Evolutionary conservation across 768 basidiomycete genomes (phyloP), one percentile per base, ranked within the genome.

Genomic region (Hericium erinaceus): DNA sequence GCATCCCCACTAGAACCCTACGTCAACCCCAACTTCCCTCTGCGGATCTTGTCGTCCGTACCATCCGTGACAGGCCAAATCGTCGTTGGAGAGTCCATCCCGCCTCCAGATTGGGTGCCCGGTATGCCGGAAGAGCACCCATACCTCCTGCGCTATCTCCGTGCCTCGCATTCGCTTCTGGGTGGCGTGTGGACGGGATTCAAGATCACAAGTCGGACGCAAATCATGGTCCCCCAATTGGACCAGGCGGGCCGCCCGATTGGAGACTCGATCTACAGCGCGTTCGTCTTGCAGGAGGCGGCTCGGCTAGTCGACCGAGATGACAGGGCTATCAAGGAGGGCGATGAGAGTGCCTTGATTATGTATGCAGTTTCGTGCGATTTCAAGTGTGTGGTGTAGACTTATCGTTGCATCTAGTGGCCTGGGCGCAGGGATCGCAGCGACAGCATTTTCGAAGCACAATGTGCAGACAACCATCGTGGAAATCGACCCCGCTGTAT

Each of bases 401-500:
- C 37, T 22, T 20, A 44, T 54, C 13, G 54, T 65, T 41, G 56
- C 38, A 52, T 58, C 15, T 64, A 97, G 95, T 69, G 95, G 95
- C 11, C 81, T 98, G 37, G 95, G 95, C 18, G 77, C 82, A 18
- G 95, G 95, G 5, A 84, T 90, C 55, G 84, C 90, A 3, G 86
- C 91, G 0, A 80, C 83, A 46, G 79, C 91, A 0, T 83, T 98
- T 62, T 74, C 80, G 50, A 75, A 78, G 24, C 88, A 91, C 60
- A 78, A 78, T 18, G 72, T 95, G 26, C 74, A 78, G 6, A 85
- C 87, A 4, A 91, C 92, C 1, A 80, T 95, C 51, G 80, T 95
- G n/a, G 95, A 98, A 70, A 89, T 95, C 59, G 95, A 98, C 67
- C 90, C 91, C 39, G 86, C 82, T 1, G 94, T 98, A 20, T 94